Base-by-base conservation (phyloP, 179 eudicot genomes). In the Silene noctiflora region DNA sequence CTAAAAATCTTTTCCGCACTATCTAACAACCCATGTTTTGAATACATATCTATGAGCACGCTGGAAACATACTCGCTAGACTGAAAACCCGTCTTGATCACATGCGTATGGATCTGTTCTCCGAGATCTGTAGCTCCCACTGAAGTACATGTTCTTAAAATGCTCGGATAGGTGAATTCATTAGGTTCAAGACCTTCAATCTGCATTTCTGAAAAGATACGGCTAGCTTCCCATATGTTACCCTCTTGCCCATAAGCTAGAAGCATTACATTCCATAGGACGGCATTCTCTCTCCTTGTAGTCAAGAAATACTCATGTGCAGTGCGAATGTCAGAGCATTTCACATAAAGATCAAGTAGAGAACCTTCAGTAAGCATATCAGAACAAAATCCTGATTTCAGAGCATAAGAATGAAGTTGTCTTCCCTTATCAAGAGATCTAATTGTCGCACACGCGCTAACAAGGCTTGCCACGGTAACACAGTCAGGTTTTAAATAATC, bases 321-420 rank as follows among this genome's bases (percentile, higher is more conserved):
- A 71, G 93, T 82, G 84, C 88, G 84, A 27, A 89, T 77, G 76
- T 89, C 90, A 42, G 90, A 87, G 81, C 97, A 93, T 80, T 93
- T 95, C 62, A 91, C 97, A 84, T 95, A 95, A 69, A 95, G 91
- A 85, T 95, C 97, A 75, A 95, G 95, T 27, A 95, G 77, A 82
- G 99, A 93, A 53, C 99, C 97, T 85, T 92, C 99, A 69, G 88
- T 82, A 71, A 95, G 88, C 86, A 91, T 83, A 86, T 95, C 97
- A 5, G 86, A 81, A 79, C 79, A 85, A 76, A 89, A 84, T 55
- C 99, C 99, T n/a, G 93, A 86, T 85, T 93, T 95, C 65, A 86
- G 81, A 67, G 88, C 95, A 81, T 88, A 89, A 0, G 92, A 83
- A 79, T 95, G 99, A 83, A 95, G 88, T 72, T 95, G 97, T 73